A percentile compares a stretch with the other conserved stretches of the same genome.
phyloP scores from a whole-genome alignment of 768 basidiomycete species.

The Russula sp. region DNA sequence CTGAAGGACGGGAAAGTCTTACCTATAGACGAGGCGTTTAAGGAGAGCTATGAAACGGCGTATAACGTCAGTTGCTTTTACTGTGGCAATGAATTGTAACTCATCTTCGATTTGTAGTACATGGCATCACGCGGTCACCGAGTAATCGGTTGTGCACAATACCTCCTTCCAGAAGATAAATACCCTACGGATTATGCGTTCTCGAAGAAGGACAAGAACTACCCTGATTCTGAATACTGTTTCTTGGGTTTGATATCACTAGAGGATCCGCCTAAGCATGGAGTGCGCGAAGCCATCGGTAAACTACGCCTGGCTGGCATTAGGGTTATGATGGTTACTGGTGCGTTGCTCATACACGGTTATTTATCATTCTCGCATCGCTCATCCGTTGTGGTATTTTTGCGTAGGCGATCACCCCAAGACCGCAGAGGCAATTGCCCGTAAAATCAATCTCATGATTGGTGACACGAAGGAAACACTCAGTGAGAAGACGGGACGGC shows the following conservation, averaged over 20 bases:
- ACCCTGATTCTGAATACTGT: conserved; percentile 55
- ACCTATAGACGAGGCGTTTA: conserved; percentile 58
- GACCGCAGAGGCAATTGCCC: conserved; percentile 69
- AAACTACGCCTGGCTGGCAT: conserved; percentile 68
- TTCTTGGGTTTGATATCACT: conserved; percentile 65
- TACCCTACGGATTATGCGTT: conserved; percentile 51
- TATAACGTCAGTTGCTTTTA: conserved; percentile 47
- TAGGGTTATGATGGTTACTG: conserved; percentile 77
- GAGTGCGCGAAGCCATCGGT: conserved; percentile 68
- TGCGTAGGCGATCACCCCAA: conserved; percentile 63
- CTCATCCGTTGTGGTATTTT: not conserved
- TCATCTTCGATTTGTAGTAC: conserved; percentile 43
- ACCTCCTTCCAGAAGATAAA: conserved; percentile 48
- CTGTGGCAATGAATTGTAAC: not conserved
- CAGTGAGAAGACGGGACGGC: conserved; percentile 52
- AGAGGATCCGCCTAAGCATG: conserved; percentile 70
- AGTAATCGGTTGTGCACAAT: conserved; percentile 69
- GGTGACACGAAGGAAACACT: conserved; percentile 64
- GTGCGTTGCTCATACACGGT: conserved; percentile 34
- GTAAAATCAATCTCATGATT: conserved; percentile 67
- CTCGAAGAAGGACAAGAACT: conserved; percentile 52
- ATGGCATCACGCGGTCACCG: conserved; percentile 77
- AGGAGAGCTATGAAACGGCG: conserved; percentile 52
- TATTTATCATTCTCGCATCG: not conserved
- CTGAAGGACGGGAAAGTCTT: conserved; percentile 48